These are phyloP conservation scores for Nitzschia sp. DNA, from an alignment of 108 stramenopile genomes.

Conservation along the genomic window DNA sequence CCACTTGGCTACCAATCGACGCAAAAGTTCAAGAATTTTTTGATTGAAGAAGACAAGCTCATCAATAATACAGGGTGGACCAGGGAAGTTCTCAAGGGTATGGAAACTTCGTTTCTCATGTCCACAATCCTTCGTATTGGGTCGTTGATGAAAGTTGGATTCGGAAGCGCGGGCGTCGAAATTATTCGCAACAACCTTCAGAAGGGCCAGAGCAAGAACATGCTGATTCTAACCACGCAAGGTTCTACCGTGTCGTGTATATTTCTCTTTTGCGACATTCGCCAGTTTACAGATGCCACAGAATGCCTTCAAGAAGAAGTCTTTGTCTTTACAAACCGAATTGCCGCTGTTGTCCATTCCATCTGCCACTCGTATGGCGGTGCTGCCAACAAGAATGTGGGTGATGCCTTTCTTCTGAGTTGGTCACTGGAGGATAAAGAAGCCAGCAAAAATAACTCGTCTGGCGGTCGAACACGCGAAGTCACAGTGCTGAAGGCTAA, in stretches of 20 bases:
- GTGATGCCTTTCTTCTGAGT: constrained; percentile 90
- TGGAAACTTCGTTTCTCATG: constrained; percentile 75
- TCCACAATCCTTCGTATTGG: constrained; percentile 87
- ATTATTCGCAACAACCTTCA: constrained; percentile 87
- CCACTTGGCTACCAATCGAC: constrained; percentile 74
- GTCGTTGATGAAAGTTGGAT: constrained; percentile 90
- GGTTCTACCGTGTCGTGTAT: constrained; percentile 84
- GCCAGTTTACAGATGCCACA: constrained; percentile 92
- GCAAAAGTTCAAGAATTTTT: constrained; percentile 44
- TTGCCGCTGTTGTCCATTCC: constrained; percentile 86
- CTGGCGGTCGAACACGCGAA: constrained; percentile 2
- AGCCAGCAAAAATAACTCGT: neutral
- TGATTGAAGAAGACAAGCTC: constrained; percentile 49
- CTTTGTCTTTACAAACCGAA: constrained; percentile 90
- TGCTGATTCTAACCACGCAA: constrained; percentile 58
- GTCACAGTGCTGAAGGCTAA: constrained; percentile 33
- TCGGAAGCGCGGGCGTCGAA: constrained; percentile 90
- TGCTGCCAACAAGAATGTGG: constrained; percentile 92
- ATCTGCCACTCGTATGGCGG: constrained; percentile 70
- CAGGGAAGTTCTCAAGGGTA: constrained; percentile 64
- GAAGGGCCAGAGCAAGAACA: constrained; percentile 58
- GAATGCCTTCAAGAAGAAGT: constrained; percentile 92
- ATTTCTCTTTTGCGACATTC: constrained; percentile 92
- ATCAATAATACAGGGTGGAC: constrained; percentile 51
- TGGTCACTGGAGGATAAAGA: constrained; percentile 70